These are phyloP conservation scores for Cutaneotrichosporon sp. DNA, from an alignment of 1,284 basidiomycete genomes.

Conservation along the genomic window DNA sequence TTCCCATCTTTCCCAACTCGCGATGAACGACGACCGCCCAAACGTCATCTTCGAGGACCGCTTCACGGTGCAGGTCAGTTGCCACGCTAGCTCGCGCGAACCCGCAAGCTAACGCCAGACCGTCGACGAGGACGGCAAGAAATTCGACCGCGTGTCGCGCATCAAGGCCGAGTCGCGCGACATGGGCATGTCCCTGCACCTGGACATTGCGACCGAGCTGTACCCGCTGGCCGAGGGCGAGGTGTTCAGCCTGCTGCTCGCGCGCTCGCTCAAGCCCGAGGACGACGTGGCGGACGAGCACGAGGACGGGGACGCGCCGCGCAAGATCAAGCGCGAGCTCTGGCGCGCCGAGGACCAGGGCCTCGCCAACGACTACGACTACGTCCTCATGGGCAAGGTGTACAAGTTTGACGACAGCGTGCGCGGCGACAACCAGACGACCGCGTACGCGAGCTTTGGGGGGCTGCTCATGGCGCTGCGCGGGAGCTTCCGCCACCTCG, in stretches of 20 bases:
- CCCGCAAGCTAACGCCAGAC: conserved; percentile 29
- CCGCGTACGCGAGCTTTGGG: conserved; percentile 93
- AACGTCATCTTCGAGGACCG: conserved; percentile 78
- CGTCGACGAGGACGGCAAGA: conserved; percentile 92
- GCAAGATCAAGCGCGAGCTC: conserved; percentile 84
- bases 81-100: too few species aligned
- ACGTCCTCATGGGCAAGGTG: conserved; percentile 99
- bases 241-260: conserved; percentile 81
- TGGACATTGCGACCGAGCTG: conserved; percentile 89
- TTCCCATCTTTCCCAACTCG: not conserved
- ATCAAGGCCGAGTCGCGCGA: conserved; percentile 81
- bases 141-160: conserved; percentile 68
- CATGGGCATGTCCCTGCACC: conserved; percentile 82
- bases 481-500: conserved; percentile 90
- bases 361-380: conserved; percentile 94
- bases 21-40: conserved; percentile 26
- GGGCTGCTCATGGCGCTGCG: conserved; percentile 95
- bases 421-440: conserved; percentile 61
- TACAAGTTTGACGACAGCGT: conserved; percentile 92
- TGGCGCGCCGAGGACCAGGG: conserved; percentile 74
- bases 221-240: conserved; percentile 71
- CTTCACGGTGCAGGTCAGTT: conserved; percentile 72
- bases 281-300: conserved; percentile 59
- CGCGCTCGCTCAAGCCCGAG: conserved; percentile 71
- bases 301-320: conserved; percentile 53